These are phyloP conservation scores for Alternaria incomplexa DNA, from an alignment of 2,329 filamentous ascomycete genomes.

Conservation along the genomic window DNA sequence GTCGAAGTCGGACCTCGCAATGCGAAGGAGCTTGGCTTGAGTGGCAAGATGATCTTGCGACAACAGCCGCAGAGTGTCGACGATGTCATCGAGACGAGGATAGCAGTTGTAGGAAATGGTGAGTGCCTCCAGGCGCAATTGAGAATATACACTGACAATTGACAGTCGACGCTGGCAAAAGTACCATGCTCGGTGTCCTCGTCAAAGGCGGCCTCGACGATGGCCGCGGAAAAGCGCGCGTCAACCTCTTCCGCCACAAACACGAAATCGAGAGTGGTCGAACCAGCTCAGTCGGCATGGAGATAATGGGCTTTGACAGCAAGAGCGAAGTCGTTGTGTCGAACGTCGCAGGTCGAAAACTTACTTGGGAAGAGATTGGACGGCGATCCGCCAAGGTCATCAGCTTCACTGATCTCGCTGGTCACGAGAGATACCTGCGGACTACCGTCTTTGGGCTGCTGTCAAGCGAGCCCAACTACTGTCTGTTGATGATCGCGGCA, in stretches of 20 bases:
- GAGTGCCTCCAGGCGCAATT: conserved; percentile 27
- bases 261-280: conserved; percentile 96
- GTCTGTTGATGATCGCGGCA: conserved; percentile 95
- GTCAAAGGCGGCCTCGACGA: conserved; percentile 96
- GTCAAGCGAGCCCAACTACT: conserved; percentile 96
- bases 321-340: conserved; percentile 82
- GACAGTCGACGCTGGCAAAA: conserved; percentile 91
- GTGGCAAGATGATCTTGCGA: conserved; percentile 86
- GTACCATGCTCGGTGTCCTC: conserved; percentile 91
- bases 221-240: conserved; percentile 87
- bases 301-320: conserved; percentile 94
- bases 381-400: conserved; percentile 95
- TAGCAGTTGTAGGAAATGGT: conserved; percentile 96
- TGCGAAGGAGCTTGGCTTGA: conserved; percentile 74
- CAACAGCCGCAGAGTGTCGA: conserved; percentile 76
- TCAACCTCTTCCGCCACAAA: conserved; percentile 97
- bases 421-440: conserved; percentile 91
- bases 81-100: conserved; percentile 91
- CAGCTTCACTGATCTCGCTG: conserved; percentile 92
- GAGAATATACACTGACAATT: conserved; percentile 9
- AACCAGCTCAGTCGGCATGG: conserved; percentile 97
- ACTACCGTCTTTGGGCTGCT: conserved; percentile 96
- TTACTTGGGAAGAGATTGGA: conserved; percentile 98
- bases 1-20: conserved; percentile 71
- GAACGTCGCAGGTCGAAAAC: conserved; percentile 79